Evolutionary conservation across 2,329 filamentous ascomycete genomes (phyloP).

Genomic region (Cadophora sp.): DNA sequence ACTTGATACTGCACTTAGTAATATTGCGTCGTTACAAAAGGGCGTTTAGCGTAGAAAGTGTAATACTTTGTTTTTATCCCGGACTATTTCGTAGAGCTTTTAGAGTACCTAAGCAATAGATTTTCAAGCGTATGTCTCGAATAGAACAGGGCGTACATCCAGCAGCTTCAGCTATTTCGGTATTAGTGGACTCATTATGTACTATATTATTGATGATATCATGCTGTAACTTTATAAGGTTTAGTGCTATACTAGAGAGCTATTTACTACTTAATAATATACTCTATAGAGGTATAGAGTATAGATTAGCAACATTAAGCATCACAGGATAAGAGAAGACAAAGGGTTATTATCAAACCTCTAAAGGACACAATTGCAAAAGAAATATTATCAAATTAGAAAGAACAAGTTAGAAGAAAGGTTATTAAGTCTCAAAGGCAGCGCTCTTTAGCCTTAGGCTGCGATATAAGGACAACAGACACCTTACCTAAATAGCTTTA

Average conservation of each 20-base stretch:
- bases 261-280: background rate
- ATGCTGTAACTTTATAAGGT: background rate
- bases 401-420: background rate
- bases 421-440: background rate
- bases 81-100: background rate
- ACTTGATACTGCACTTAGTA: too few species aligned
- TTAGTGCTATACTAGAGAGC: background rate
- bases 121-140: background rate
- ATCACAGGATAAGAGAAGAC: background rate
- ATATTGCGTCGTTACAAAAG: too few species aligned
- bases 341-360: background rate
- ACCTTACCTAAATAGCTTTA: background rate
- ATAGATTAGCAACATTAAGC: background rate
- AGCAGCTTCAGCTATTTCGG: background rate
- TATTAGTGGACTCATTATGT: background rate
- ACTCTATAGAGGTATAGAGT: background rate
- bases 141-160: background rate
- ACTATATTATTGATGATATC: background rate
- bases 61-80: background rate
- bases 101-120: background rate
- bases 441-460: background rate
- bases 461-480: background rate
- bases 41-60: background rate
- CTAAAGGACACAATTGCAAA: background rate
- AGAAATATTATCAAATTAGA: background rate